Conservation (phyloP, 75 land plant species). For the Gnetum montanum region DNA sequence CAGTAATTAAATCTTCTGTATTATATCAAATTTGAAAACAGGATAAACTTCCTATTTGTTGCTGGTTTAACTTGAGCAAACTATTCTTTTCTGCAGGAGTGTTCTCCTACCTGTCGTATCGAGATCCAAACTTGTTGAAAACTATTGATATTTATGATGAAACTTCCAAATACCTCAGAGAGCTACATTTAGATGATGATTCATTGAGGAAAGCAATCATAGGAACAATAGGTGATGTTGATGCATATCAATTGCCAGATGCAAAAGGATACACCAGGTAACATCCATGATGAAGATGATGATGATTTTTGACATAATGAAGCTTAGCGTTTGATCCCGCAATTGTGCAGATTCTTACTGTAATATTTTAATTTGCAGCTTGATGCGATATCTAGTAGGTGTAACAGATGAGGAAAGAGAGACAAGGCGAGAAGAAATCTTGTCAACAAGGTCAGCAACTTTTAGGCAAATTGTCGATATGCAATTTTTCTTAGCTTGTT, state of each 20-base stretch:
- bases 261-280: conserved; percentile 99
- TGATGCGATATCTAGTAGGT: conserved; percentile 78
- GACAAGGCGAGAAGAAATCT: conserved; percentile 85
- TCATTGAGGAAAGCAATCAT: conserved; percentile 90
- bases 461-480: too few relatives aligned
- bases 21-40: background rate
- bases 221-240: conserved; percentile 98
- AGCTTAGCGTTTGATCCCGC: background rate
- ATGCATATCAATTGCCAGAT: conserved; percentile 95
- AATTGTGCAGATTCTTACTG: background rate
- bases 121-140: conserved; percentile 93
- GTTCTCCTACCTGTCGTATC: conserved; percentile 85
- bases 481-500: too few relatives aligned
- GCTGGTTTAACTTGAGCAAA: too few relatives aligned
- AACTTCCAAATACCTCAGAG: conserved; percentile 67
- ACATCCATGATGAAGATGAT: background rate
- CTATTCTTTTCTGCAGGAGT: conserved; percentile 53
- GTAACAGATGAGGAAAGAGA: conserved; percentile 92
- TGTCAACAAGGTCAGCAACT: conserved; percentile 66
- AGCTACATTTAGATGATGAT: conserved; percentile 85
- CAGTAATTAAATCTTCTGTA: background rate
- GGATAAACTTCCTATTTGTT: too few relatives aligned
- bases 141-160: conserved; percentile 90
- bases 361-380: conserved; percentile 28
- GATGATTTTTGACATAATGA: background rate